phyloP scores from a whole-genome alignment of 2,329 filamentous ascomycete species.

The Colletotrichum sp. region DNA sequence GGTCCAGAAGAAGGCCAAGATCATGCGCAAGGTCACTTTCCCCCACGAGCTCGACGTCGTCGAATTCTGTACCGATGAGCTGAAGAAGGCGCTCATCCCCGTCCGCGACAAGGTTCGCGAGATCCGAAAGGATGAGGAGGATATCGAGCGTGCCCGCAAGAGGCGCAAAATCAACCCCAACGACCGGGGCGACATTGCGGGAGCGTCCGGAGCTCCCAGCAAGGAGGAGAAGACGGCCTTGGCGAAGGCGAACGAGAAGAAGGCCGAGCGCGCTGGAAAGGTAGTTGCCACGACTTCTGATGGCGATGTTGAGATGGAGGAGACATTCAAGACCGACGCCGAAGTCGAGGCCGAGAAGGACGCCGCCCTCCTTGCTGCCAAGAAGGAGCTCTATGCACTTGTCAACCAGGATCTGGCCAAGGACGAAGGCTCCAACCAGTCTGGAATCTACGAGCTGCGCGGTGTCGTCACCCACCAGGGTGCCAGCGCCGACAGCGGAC shows the following conservation, averaged over 20 bases:
- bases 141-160: conserved; percentile 90
- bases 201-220: conserved; percentile 45
- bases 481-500: conserved; percentile 93
- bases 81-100: conserved; percentile 82
- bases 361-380: conserved; percentile 75
- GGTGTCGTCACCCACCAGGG: conserved; percentile 97
- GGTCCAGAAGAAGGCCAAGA: conserved; percentile 98
- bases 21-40: conserved; percentile 98
- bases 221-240: conserved; percentile 56
- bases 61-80: conserved; percentile 93
- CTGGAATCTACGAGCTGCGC: conserved; percentile 91
- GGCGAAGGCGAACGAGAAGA: conserved; percentile 47
- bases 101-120: conserved; percentile 97
- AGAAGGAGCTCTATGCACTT: conserved; percentile 84
- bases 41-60: conserved; percentile 90
- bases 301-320: conserved; percentile 74
- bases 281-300: conserved; percentile 49
- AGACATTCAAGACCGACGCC: conserved; percentile 89
- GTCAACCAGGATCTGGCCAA: conserved; percentile 76
- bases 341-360: conserved; percentile 88
- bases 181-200: conserved; percentile 49
- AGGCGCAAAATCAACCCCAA: conserved; percentile 75
- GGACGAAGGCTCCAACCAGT: conserved; percentile 88
- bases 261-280: conserved; percentile 40
- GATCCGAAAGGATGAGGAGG: conserved; percentile 91